Conservation (phyloP, 768 basidiomycete species). For the Mycena vitilis region DNA sequence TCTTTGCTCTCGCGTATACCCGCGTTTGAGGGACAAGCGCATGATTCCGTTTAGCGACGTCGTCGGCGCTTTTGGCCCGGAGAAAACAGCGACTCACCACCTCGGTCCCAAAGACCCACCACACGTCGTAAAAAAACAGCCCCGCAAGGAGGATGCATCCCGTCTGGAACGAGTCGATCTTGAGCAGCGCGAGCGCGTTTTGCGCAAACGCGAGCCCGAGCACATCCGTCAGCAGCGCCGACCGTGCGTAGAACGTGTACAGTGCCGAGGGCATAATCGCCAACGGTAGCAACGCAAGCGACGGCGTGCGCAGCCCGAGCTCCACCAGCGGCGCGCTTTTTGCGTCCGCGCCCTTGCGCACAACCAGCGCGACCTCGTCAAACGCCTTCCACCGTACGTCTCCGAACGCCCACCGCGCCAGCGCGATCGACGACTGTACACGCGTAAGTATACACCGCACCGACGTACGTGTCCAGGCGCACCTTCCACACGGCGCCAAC, state of each 20-base stretch:
- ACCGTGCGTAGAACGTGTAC: slow-evolving; percentile 67
- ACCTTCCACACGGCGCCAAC: slow-evolving; percentile 80
- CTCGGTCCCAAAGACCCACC: slow-evolving; percentile 92
- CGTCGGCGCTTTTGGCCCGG: not conserved
- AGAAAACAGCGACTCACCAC: slow-evolving; percentile 64
- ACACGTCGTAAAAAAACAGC: slow-evolving; percentile 93
- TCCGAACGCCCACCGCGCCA: slow-evolving; percentile 63
- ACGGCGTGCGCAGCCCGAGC: slow-evolving; percentile 68
- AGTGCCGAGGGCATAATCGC: slow-evolving; percentile 73
- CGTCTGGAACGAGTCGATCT: slow-evolving; percentile 90
- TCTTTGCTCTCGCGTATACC: not conserved
- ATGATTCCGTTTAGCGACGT: slow-evolving; percentile 15
- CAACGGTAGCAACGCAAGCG: slow-evolving; percentile 66
- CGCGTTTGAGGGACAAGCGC: not conserved
- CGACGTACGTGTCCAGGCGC: slow-evolving; percentile 33
- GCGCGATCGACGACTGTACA: slow-evolving; percentile 61
- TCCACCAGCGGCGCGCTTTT: slow-evolving; percentile 38
- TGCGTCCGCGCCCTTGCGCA: slow-evolving; percentile 55
- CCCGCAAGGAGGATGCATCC: slow-evolving; percentile 85
- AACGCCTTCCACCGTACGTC: slow-evolving; percentile 67
- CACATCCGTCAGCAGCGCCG: slow-evolving; percentile 82
- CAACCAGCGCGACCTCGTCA: slow-evolving; percentile 54
- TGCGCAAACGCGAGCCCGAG: slow-evolving; percentile 82
- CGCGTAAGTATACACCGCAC: slow-evolving; percentile 15
- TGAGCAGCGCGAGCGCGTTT: slow-evolving; percentile 82